Evolutionary conservation across 208 protist genomes (phyloP).

Genomic region (Angomonas ambiguus): DNA sequence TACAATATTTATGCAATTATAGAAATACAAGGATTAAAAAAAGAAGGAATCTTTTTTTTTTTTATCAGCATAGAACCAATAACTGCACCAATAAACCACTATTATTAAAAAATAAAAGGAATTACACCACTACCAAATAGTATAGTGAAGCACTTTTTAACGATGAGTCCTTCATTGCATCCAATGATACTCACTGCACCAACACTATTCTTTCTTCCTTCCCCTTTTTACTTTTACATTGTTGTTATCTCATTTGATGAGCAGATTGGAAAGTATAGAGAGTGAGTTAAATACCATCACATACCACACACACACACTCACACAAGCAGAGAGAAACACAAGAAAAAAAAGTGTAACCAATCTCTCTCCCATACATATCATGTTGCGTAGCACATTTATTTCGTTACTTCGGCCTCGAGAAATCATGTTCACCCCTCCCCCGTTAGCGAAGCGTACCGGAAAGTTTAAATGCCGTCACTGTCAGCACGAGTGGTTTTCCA

Average conservation of each 20-base stretch:
- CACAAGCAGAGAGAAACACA: too few species aligned
- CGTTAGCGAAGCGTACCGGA: constrained; percentile 58
- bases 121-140: too few species aligned
- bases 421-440: constrained; percentile 86
- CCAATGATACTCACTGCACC: too few species aligned
- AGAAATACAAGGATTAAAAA: neutral
- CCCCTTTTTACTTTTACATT: neutral
- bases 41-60: neutral
- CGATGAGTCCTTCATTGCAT: too few species aligned
- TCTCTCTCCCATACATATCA: constrained; percentile 13
- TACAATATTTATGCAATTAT: neutral
- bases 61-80: neutral
- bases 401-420: constrained; percentile 68
- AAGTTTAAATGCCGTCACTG: constrained; percentile 72
- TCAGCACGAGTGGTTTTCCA: constrained; percentile 55
- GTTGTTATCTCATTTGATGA: neutral
- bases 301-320: too few species aligned
- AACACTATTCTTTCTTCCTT: neutral
- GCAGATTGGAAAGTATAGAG: too few species aligned
- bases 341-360: too few species aligned
- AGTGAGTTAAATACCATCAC: too few species aligned
- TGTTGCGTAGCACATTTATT: constrained; percentile 40
- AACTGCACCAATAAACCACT: neutral
- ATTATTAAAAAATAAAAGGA: too few species aligned
- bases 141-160: too few species aligned